Percentiles rank a stretch among this genome's conserved stretches.
These are phyloP conservation scores for Suillus clintonianus DNA, from an alignment of 768 basidiomycete species.

Conservation along the genomic window DNA sequence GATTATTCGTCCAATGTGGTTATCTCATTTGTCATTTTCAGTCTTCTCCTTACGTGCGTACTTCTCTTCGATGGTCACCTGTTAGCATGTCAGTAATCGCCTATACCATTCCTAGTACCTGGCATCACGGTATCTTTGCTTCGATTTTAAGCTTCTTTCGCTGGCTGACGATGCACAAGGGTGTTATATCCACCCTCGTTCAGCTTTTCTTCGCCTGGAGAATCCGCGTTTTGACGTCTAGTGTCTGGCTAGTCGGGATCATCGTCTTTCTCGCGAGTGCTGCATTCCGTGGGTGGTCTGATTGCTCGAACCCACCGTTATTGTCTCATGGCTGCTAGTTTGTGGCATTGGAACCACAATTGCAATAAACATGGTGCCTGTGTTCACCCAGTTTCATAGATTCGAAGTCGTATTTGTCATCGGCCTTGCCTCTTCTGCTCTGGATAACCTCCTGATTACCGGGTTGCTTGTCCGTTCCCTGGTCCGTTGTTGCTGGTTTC, in stretches of 20 bases:
- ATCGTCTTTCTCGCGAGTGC: conserved; percentile 16
- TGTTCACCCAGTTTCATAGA: conserved; percentile 28
- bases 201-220: conserved; percentile 33
- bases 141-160: not conserved
- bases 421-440: conserved; percentile 48
- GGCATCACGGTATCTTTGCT: conserved; percentile 21
- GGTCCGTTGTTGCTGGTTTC: conserved; percentile 28
- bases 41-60: conserved; percentile 31
- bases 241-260: conserved; percentile 8
- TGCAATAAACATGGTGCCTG: conserved; percentile 27
- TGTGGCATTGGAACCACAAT: conserved; percentile 33
- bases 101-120: conserved; percentile 12
- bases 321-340: conserved; percentile 18
- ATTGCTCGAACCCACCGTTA: not conserved
- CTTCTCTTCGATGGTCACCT: not conserved
- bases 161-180: conserved; percentile 13
- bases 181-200: conserved; percentile 26
- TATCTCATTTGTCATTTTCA: conserved; percentile 6
- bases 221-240: conserved; percentile 20
- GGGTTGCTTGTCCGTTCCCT: conserved; percentile 41
- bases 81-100: conserved; percentile 1
- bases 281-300: conserved; percentile 18
- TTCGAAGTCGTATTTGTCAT: conserved; percentile 33
- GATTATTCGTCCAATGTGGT: not conserved
- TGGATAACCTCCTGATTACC: conserved; percentile 51